A percentile compares a stretch with the other conserved stretches of the same genome.
These are phyloP conservation scores for Globisporangium heterothallicum DNA, from an alignment of 352 stramenopile genomes.

Conservation along the genomic window DNA sequence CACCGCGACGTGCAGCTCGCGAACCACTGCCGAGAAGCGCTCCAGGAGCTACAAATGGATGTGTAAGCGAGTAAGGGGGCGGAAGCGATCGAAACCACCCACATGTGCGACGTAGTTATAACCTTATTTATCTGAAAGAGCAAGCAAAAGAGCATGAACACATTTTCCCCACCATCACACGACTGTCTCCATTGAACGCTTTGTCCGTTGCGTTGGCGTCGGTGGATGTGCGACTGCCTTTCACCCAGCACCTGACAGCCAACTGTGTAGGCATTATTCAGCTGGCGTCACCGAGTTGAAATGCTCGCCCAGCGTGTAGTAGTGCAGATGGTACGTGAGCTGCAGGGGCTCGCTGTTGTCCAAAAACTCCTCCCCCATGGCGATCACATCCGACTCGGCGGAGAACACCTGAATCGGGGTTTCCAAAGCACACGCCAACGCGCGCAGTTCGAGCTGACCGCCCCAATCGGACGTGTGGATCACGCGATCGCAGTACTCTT, in stretches of 20 bases:
- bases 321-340: slow-evolving; percentile 95
- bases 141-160: too few species aligned
- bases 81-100: too few species aligned
- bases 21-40: slow-evolving; percentile 42
- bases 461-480: slow-evolving; percentile 93
- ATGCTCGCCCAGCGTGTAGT: slow-evolving; percentile 98
- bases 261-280: too few species aligned
- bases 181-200: background rate
- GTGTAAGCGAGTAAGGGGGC: slow-evolving; percentile 2
- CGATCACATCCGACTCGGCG: slow-evolving; percentile 77
- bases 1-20: slow-evolving; percentile 64
- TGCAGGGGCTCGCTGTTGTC: slow-evolving; percentile 72
- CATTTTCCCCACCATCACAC: background rate
- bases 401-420: slow-evolving; percentile 92
- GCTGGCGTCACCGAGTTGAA: slow-evolving; percentile 93
- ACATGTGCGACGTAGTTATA: slow-evolving; percentile 5
- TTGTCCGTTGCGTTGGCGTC: too few species aligned
- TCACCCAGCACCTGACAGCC: too few species aligned
- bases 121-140: slow-evolving; percentile 26
- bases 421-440: slow-evolving; percentile 82
- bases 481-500: slow-evolving; percentile 91
- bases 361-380: slow-evolving; percentile 86
- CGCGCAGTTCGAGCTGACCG: slow-evolving; percentile 94
- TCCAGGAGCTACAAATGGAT: slow-evolving; percentile 29
- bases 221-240: too few species aligned